Evolutionary conservation across 2,329 filamentous ascomycete species (phyloP).

Genomic region (Apiospora aurea): DNA sequence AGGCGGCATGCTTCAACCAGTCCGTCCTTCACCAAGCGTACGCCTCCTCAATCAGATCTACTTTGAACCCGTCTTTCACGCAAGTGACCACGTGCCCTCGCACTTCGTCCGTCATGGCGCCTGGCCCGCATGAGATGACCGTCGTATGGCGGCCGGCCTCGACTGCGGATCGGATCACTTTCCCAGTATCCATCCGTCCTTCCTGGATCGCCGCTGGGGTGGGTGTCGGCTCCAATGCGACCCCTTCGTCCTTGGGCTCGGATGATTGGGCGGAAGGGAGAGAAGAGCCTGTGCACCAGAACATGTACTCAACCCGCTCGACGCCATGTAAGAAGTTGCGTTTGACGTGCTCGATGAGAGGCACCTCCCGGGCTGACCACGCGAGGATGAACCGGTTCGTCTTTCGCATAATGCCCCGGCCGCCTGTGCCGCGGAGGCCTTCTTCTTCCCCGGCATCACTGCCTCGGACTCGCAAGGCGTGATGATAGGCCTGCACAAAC

Average conservation of each 20-base stretch:
- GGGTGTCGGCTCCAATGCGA: not conserved
- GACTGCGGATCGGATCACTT: slow-evolving; percentile 31
- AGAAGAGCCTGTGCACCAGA: slow-evolving; percentile 30
- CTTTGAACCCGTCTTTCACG: slow-evolving; percentile 32
- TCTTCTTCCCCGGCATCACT: not conserved
- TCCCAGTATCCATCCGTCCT: slow-evolving; percentile 33
- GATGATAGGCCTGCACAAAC: slow-evolving; percentile 34
- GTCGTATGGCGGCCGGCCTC: slow-evolving; percentile 32
- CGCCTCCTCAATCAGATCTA: slow-evolving; percentile 22
- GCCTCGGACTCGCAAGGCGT: not conserved
- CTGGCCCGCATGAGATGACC: slow-evolving; percentile 38
- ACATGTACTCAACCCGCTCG: slow-evolving; percentile 29
- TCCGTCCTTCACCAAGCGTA: slow-evolving; percentile 20
- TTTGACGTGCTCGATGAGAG: slow-evolving; percentile 35
- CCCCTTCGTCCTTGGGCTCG: not conserved
- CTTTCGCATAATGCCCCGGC: slow-evolving; percentile 30
- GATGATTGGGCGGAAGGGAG: not conserved
- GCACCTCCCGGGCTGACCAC: slow-evolving; percentile 36
- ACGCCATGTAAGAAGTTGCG: slow-evolving; percentile 30
- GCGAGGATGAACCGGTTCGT: slow-evolving; percentile 35
- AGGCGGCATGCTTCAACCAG: not conserved
- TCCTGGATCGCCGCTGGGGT: slow-evolving; percentile 24
- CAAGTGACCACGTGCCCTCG: slow-evolving; percentile 33
- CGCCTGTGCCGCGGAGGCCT: not conserved
- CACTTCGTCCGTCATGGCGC: slow-evolving; percentile 39